These are phyloP conservation scores for Apiospora phragmitis DNA, from an alignment of 2,329 filamentous ascomycete species.

Conservation along the genomic window DNA sequence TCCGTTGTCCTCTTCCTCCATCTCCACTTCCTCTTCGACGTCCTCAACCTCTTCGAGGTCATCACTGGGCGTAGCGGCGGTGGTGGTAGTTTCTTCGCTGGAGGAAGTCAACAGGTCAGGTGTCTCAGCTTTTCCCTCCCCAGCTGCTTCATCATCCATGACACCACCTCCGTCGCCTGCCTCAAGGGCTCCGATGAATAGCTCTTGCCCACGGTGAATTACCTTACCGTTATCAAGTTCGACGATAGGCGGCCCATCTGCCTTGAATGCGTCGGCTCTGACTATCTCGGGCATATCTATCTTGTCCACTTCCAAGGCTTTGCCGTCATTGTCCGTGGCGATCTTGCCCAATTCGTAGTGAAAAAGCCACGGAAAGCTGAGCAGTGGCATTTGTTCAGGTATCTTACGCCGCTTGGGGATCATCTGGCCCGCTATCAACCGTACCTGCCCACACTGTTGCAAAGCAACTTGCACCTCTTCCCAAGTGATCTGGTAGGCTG, in stretches of 20 bases:
- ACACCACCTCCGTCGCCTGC: not conserved
- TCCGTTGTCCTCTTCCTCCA: not conserved
- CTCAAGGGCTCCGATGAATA: constrained; percentile 11
- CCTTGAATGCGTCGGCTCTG: not conserved
- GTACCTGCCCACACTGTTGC: constrained; percentile 38
- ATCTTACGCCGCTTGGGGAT: constrained; percentile 38
- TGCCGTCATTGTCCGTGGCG: constrained; percentile 41
- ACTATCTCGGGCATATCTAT: constrained; percentile 23
- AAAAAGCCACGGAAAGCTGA: constrained; percentile 95
- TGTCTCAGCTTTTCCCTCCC: not conserved
- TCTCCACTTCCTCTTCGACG: constrained; percentile 1
- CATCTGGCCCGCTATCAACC: constrained; percentile 36
- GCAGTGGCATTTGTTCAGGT: constrained; percentile 68
- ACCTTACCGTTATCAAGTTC: constrained; percentile 8
- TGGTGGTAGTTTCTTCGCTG: not conserved
- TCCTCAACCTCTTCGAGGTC: constrained; percentile 5
- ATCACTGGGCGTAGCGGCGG: not conserved
- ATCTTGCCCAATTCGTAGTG: constrained; percentile 69
- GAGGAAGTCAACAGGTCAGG: not conserved
- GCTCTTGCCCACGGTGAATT: constrained; percentile 9
- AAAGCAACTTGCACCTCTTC: constrained; percentile 65
- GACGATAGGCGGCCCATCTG: not conserved
- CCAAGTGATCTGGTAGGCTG: constrained; percentile 84
- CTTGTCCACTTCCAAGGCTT: constrained; percentile 34
- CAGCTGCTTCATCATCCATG: not conserved